phyloP scores from a whole-genome alignment of 75 land plant genomes.

The Adiantum capillusveneris region DNA sequence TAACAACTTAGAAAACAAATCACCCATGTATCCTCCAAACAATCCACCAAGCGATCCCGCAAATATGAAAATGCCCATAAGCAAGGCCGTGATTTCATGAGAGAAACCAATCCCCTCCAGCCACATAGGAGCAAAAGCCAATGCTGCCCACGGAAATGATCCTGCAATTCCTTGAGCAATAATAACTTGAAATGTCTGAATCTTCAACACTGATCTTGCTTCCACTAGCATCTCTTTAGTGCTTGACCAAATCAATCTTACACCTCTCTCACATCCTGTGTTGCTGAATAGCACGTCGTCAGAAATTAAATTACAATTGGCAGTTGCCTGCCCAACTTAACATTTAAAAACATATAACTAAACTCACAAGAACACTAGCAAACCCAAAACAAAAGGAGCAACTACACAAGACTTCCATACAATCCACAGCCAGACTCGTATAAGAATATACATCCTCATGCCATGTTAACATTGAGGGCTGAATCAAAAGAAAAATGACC shows the following conservation, averaged over 20 bases:
- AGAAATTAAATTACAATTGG: too few species aligned
- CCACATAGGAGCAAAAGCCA: slow-evolving; percentile 36
- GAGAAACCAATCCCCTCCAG: slow-evolving; percentile 26
- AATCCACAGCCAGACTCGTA: too few species aligned
- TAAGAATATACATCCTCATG: too few species aligned
- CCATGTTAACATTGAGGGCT: too few species aligned
- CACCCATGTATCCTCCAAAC: slow-evolving; percentile 34
- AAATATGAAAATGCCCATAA: slow-evolving; percentile 16
- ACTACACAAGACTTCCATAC: too few species aligned
- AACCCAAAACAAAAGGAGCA: too few species aligned
- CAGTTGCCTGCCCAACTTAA: too few species aligned
- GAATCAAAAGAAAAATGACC: too few species aligned
- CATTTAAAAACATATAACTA: too few species aligned
- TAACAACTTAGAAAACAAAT: slow-evolving; percentile 11
- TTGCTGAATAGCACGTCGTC: not conserved
- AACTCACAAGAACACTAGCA: too few species aligned
- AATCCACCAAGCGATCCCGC: slow-evolving; percentile 23
- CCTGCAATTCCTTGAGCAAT: slow-evolving; percentile 40
- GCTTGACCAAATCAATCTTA: slow-evolving; percentile 7
- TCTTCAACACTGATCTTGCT: slow-evolving; percentile 21
- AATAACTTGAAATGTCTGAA: slow-evolving; percentile 29
- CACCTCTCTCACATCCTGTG: slow-evolving; percentile 5
- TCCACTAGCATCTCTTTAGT: slow-evolving; percentile 15
- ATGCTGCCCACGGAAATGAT: slow-evolving; percentile 35
- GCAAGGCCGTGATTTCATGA: slow-evolving; percentile 21